These are phyloP conservation scores for Nemania bipapillata DNA, from an alignment of 2,329 filamentous ascomycete genomes.

Conservation along the genomic window DNA sequence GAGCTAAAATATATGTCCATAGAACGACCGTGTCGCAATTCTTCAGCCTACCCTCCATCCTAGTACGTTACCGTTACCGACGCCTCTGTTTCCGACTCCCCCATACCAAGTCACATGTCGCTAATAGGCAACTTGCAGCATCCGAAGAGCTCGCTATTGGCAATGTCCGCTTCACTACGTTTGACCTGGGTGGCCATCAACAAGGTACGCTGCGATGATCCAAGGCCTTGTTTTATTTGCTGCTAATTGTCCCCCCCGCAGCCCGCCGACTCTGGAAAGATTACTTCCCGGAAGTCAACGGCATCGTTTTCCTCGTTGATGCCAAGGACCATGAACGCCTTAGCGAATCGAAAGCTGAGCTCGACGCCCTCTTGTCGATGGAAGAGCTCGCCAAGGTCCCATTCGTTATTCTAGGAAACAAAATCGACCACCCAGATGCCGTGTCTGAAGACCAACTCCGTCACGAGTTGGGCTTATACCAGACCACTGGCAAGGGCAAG, in stretches of 20 bases:
- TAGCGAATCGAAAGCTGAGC: conserved; percentile 92
- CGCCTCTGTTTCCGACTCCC: conserved; percentile 21
- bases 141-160: conserved; percentile 93
- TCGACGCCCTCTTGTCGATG: conserved; percentile 94
- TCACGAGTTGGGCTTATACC: conserved; percentile 90
- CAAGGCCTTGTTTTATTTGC: neutral
- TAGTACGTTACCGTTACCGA: conserved; percentile 67
- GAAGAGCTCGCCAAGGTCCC: conserved; percentile 96
- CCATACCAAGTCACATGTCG: conserved; percentile 43
- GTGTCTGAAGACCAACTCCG: conserved; percentile 95
- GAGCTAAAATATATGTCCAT: conserved; percentile 22
- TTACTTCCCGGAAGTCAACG: conserved; percentile 95
- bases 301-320: conserved; percentile 97
- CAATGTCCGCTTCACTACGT: conserved; percentile 93
- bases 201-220: conserved; percentile 69
- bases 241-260: conserved; percentile 51
- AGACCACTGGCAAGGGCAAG: conserved; percentile 96
- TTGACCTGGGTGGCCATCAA: conserved; percentile 92
- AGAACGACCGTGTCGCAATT: conserved; percentile 94
- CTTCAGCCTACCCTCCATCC: conserved; percentile 91
- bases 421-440: conserved; percentile 97
- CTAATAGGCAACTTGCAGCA: conserved; percentile 60
- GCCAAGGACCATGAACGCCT: conserved; percentile 97
- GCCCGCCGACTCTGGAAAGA: conserved; percentile 95
- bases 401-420: conserved; percentile 96